These are phyloP conservation scores for Reticulascus tulasneorum DNA, from an alignment of 2,329 filamentous ascomycete species.

Conservation along the genomic window DNA sequence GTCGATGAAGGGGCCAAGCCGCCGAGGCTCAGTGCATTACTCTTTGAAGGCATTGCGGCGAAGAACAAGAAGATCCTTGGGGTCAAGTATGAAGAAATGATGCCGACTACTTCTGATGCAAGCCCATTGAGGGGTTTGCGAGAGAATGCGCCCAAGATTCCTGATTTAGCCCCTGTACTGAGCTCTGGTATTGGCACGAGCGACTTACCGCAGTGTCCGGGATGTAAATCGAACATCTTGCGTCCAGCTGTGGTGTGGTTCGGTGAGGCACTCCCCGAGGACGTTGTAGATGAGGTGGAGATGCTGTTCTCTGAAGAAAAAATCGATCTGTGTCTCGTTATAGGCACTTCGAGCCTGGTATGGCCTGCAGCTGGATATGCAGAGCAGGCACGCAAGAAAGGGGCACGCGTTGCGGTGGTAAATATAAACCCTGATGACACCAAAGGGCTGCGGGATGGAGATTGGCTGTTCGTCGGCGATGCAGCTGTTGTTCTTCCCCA, in stretches of 20 bases:
- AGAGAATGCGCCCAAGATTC: neutral
- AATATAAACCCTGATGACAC: slow-evolving; percentile 50
- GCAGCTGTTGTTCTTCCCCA: slow-evolving; percentile 10
- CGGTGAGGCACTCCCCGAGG: slow-evolving; percentile 51
- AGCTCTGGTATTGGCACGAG: slow-evolving; percentile 39
- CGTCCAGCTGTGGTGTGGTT: slow-evolving; percentile 69
- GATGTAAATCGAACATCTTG: slow-evolving; percentile 50
- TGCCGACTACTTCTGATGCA: slow-evolving; percentile 7
- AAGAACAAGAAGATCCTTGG: slow-evolving; percentile 55
- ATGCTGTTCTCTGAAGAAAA: slow-evolving; percentile 41
- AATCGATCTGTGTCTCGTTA: slow-evolving; percentile 63
- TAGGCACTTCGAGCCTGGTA: slow-evolving; percentile 61
- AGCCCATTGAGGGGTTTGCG: slow-evolving; percentile 5
- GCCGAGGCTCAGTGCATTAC: slow-evolving; percentile 13
- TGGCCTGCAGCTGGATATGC: slow-evolving; percentile 63
- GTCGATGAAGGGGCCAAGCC: slow-evolving; percentile 4
- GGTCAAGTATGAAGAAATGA: slow-evolving; percentile 32
- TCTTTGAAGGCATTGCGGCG: slow-evolving; percentile 18
- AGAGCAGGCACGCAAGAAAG: slow-evolving; percentile 46
- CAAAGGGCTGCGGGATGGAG: slow-evolving; percentile 3
- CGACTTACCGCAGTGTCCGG: slow-evolving; percentile 57
- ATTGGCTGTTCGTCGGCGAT: slow-evolving; percentile 16
- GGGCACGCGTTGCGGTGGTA: slow-evolving; percentile 58
- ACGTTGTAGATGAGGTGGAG: slow-evolving; percentile 48
- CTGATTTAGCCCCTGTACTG: neutral